Evolutionary conservation across 768 basidiomycete genomes (phyloP), one percentile per base, ranked within the genome.

Genomic region (Rhodotorula sphaerocarpa): DNA sequence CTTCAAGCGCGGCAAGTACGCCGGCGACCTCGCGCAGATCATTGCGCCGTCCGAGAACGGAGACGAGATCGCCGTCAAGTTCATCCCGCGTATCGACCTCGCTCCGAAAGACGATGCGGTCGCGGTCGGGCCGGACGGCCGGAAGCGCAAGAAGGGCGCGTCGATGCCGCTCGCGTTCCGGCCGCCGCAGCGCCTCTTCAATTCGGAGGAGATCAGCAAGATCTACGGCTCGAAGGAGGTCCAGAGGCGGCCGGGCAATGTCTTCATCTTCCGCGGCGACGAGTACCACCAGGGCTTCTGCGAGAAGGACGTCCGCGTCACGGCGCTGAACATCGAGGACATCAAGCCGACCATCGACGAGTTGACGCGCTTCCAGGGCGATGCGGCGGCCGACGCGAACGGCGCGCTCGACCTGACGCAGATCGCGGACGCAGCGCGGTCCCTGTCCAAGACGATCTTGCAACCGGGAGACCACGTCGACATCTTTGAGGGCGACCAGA

Each of bases 381-480:
- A 72, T 12, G 80, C 84, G 48, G 82, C 83, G 41, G 83, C 84
- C 71, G 62, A 39, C 31, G 87, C 88, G 47, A 83, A 83, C 47
- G 64, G 57, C 43, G 27, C 43, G 14, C 84, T 95, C 50, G 90
- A 97, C 74, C 79, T 96, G 47, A 87, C 87, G 20, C 82, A 88
- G 54, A 91, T 97, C 61, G 90, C 90, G 0, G 92, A 93, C 74
- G 89, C 90, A 5, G 88, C 92, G 3, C 80, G 86, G 50, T 91
- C 89, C 73, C 85, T 88, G 9, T 88, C 90, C n/a, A 86, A 90
- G 39, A 83, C 87, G 16, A 89, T 90, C 11, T 79, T 99, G n/a
- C 90, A 95, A 73, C 95, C 95, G 0, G 95, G 95, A 51, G 95
- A 99, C 76, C 88, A 90, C 69, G 84, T 99, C 50, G 95, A 99